phyloP scores from a whole-genome alignment of 306 rosid species.

The Luffa acutangula region DNA sequence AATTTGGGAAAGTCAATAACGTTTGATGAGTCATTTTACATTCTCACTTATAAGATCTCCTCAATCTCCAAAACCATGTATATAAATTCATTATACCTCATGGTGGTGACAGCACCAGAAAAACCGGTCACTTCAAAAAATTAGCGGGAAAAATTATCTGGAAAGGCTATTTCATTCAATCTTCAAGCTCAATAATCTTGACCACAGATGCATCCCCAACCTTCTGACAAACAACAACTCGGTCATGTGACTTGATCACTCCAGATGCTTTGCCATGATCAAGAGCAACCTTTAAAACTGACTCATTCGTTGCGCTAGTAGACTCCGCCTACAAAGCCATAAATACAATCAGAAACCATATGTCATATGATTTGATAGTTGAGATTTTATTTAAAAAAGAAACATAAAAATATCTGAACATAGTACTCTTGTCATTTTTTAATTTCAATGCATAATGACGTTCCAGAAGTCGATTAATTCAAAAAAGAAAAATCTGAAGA shows the following conservation, averaged over 20 bases:
- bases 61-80: neutral
- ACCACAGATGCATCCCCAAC: conserved; percentile 96
- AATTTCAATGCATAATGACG: neutral
- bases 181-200: conserved; percentile 98
- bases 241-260: conserved; percentile 74
- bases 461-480: neutral
- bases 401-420: neutral
- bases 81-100: neutral
- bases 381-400: neutral
- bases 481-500: neutral
- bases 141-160: neutral
- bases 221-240: conserved; percentile 95
- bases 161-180: conserved; percentile 25
- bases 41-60: neutral
- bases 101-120: neutral
- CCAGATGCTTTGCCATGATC: conserved; percentile 88
- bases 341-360: neutral
- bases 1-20: neutral
- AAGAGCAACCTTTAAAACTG: conserved; percentile 93
- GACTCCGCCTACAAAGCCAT: conserved; percentile 69
- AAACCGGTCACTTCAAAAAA: conserved; percentile 8
- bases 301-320: conserved; percentile 78
- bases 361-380: neutral
- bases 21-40: conserved; percentile 1
- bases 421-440: neutral